These are phyloP conservation scores for Termitomyces titanicus DNA, from an alignment of 768 basidiomycete genomes.

Conservation along the genomic window DNA sequence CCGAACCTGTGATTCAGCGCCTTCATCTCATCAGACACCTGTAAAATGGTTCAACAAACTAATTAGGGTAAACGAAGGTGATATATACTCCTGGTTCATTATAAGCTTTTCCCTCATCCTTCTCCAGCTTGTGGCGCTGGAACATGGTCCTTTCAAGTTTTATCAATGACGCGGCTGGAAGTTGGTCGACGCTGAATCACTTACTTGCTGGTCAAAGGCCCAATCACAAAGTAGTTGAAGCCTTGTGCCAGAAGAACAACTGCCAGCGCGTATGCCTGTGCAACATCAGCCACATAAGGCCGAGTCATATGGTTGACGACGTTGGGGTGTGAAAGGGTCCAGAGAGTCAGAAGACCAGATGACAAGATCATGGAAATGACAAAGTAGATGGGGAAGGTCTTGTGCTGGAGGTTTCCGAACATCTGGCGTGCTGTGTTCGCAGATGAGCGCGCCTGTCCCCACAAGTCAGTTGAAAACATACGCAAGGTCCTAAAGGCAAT, in stretches of 20 bases:
- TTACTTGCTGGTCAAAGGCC: slow-evolving; percentile 68
- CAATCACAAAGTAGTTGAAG: slow-evolving; percentile 65
- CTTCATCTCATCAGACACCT: slow-evolving; percentile 72
- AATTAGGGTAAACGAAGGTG: slow-evolving; percentile 1
- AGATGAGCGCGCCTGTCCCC: not conserved
- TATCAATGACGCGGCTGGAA: not conserved
- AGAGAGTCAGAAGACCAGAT: slow-evolving; percentile 50
- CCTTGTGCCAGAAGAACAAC: slow-evolving; percentile 45
- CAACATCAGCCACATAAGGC: slow-evolving; percentile 56
- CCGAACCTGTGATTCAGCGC: slow-evolving; percentile 64
- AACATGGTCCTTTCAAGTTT: slow-evolving; percentile 60
- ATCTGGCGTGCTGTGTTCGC: slow-evolving; percentile 56
- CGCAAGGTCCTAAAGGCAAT: slow-evolving; percentile 61
- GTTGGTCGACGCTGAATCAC: slow-evolving; percentile 13
- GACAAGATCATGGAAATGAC: slow-evolving; percentile 52
- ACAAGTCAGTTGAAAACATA: slow-evolving; percentile 26
- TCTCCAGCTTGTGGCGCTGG: slow-evolving; percentile 67
- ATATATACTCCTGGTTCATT: slow-evolving; percentile 59
- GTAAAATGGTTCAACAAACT: not conserved
- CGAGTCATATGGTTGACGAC: slow-evolving; percentile 44
- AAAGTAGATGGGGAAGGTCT: slow-evolving; percentile 75
- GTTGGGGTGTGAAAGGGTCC: slow-evolving; percentile 55
- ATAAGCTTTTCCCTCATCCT: slow-evolving; percentile 65
- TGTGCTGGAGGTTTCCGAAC: slow-evolving; percentile 72
- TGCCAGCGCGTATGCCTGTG: slow-evolving; percentile 57